Base-by-base conservation (phyloP, 2,329 filamentous ascomycete species). In the Calonectria hawksworthii region DNA sequence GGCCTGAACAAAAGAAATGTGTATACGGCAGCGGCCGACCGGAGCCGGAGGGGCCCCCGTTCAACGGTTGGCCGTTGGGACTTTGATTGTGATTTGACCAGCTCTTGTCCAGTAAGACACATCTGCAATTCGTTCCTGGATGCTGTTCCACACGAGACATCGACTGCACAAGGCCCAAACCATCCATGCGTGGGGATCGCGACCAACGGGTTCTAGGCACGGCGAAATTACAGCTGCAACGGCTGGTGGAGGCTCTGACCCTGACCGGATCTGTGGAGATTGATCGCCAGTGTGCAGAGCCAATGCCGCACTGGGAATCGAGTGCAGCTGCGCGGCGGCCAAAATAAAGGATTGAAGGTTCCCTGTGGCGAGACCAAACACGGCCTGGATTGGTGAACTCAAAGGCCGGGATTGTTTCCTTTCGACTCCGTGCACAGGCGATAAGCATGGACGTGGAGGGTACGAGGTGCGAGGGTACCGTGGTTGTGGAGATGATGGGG, bases 301-400 rank as follows among this genome's bases (percentile, higher is more conserved):
- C 59, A 63, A 64, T 67, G 47, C 44, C 41, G 23, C 26, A 64
- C 65, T 50, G 71, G 68, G 54, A 80, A 80, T 80, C 77, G 80
- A 66, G 77, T 67, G 71, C 50, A 67, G 59, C 71, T 69, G 52
- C 32, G 41, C 54, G 59, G 32, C 63, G 41, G 56, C 47, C 26
- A 59, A 34, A 61, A 70, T 68, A 65, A 76, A 72, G 66, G 72
- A 50, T 71, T 74, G 73, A 76, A 72, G 73, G 76, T 78, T 75
- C 69, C 74, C 66, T 63, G 79, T 80, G 78, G 79, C 77, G 74
- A 79, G 67, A 44, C 68, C 54, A 72, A 63, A 67, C 18, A 61
- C 38, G 67, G 44, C 23, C 18, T 61, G 61, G 41, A 77, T 75
- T 75, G 73, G 75, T 66, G 30, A 65, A 67, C 41, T 6, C 34